Evolutionary conservation across 169 alveolate species (phyloP).

Genomic region (Plasmodium adleri): DNA sequence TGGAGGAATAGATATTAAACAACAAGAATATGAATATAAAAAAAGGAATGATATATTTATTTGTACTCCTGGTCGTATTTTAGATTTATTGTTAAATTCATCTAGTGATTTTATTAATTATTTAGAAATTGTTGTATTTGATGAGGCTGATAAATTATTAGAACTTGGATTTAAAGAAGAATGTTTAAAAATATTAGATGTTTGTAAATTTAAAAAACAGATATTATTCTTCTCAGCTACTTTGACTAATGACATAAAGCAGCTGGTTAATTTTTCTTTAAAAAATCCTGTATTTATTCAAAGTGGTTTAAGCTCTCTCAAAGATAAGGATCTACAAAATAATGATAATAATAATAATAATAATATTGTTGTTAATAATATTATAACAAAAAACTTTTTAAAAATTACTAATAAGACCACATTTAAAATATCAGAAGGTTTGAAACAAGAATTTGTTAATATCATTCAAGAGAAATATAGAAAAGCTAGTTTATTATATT

Average conservation of each 20-base stretch:
- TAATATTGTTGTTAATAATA: conserved; percentile 2
- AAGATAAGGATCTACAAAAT: not conserved
- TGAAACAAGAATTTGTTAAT: conserved; percentile 80
- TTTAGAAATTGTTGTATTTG: conserved; percentile 93
- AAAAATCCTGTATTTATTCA: conserved; percentile 86
- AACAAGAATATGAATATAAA: conserved; percentile 91
- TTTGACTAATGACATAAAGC: conserved; percentile 87
- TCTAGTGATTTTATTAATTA: conserved; percentile 85
- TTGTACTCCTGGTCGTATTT: conserved; percentile 98
- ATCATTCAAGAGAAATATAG: conserved; percentile 75
- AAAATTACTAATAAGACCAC: conserved; percentile 11
- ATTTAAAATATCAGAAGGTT: conserved; percentile 78
- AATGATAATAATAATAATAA: not conserved
- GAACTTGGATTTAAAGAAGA: conserved; percentile 96
- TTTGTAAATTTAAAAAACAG: conserved; percentile 86
- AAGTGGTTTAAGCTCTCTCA: conserved; percentile 28
- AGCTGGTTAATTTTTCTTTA: conserved; percentile 87
- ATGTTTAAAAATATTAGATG: conserved; percentile 81
- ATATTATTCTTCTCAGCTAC: conserved; percentile 94
- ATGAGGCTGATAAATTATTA: conserved; percentile 96
- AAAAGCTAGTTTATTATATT: conserved; percentile 84
- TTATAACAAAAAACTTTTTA: not conserved
- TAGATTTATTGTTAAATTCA: conserved; percentile 94
- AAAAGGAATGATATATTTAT: conserved; percentile 95
- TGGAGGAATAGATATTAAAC: conserved; percentile 91